A percentile compares a stretch with the other conserved stretches of the same genome.
Conservation (phyloP, 805 yeast species). For the Candida corydali region DNA sequence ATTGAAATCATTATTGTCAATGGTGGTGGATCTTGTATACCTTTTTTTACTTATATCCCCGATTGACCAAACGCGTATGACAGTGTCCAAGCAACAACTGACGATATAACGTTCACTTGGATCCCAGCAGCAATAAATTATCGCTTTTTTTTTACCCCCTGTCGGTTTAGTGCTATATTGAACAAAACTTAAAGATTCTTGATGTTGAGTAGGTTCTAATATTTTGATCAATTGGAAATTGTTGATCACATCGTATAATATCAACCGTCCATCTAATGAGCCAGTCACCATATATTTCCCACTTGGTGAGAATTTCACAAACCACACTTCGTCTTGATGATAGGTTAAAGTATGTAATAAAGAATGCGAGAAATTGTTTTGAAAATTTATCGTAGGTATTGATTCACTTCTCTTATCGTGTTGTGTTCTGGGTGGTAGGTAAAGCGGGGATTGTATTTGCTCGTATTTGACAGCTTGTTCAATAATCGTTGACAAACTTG, state of each 20-base stretch:
- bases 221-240: constrained; percentile 28
- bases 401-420: background rate
- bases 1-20: constrained; percentile 10
- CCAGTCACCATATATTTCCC: constrained; percentile 78
- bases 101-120: constrained; percentile 63
- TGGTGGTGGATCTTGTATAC: constrained; percentile 5
- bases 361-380: constrained; percentile 23
- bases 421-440: constrained; percentile 23
- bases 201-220: constrained; percentile 23
- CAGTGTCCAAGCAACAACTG: constrained; percentile 69
- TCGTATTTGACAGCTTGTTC: constrained; percentile 19
- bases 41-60: constrained; percentile 21
- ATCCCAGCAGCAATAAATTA: constrained; percentile 72
- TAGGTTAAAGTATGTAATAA: constrained; percentile 42
- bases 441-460: constrained; percentile 22
- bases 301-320: constrained; percentile 67
- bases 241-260: constrained; percentile 61
- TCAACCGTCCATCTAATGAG: constrained; percentile 59
- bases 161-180: constrained; percentile 22
- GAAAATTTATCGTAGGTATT: background rate
- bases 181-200: constrained; percentile 25
- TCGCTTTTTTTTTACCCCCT: constrained; percentile 31
- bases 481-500: constrained; percentile 20
- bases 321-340: constrained; percentile 83
- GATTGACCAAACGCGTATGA: constrained; percentile 67